Evolutionary conservation across 2,329 filamentous ascomycete species (phyloP).

Genomic region (Neonectria neomacrospora): DNA sequence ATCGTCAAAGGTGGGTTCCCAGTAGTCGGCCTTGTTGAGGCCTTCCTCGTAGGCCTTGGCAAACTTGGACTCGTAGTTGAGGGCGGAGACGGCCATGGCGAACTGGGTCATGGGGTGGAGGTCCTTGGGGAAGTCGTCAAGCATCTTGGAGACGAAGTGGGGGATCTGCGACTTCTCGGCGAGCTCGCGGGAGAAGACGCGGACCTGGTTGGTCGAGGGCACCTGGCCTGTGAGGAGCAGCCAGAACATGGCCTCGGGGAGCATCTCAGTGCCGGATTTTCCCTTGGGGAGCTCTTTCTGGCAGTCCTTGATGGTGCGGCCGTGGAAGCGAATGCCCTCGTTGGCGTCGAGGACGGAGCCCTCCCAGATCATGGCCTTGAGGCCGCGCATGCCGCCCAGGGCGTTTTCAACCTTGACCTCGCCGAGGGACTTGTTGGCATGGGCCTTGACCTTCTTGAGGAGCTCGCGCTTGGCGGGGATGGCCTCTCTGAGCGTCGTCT

Average conservation of each 20-base stretch:
- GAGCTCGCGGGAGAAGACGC: conserved; percentile 83
- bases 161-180: conserved; percentile 88
- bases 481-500: conserved; percentile 81
- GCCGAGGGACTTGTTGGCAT: conserved; percentile 84
- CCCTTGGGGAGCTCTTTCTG: conserved; percentile 94
- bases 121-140: conserved; percentile 88
- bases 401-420: conserved; percentile 95
- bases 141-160: conserved; percentile 84
- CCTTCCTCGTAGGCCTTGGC: conserved; percentile 93
- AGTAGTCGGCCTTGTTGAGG: conserved; percentile 95
- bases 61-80: conserved; percentile 94
- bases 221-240: conserved; percentile 93
- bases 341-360: conserved; percentile 96
- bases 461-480: conserved; percentile 95
- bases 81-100: conserved; percentile 91
- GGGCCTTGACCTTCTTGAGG: conserved; percentile 90
- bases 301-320: conserved; percentile 97
- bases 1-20: conserved; percentile 98
- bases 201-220: conserved; percentile 83
- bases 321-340: conserved; percentile 98
- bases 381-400: conserved; percentile 94
- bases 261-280: conserved; percentile 92
- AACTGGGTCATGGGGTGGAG: conserved; percentile 99
- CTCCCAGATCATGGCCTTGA: conserved; percentile 99
- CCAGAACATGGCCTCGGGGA: conserved; percentile 99